Evolutionary conservation across 2,329 filamentous ascomycete species (phyloP), one percentile per base, ranked within the genome.

Genomic region (Scortechinia acanthostroma): DNA sequence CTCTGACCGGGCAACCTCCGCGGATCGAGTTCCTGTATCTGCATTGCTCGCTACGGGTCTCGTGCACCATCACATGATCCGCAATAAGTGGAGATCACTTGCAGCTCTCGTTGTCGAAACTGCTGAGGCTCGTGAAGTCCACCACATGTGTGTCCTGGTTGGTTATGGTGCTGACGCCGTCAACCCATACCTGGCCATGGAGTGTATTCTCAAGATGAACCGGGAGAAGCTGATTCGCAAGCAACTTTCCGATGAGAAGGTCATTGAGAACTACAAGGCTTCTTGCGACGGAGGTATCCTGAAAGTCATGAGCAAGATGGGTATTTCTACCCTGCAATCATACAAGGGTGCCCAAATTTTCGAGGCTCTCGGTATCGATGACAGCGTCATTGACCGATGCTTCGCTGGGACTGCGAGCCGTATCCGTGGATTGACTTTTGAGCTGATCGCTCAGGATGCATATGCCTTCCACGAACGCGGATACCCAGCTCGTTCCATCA

Each of bases 261-360:
- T 96, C 46, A 91, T 96, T 53, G 82, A 85, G 56, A 97, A 97
- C 71, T 97, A 96, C 76, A 95, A 94, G 70, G 88, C 94, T 65
- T 96, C 91, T 50, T 91, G 88, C 56, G 91, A 96, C 54, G 91
- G 91, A 58, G 91, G 91, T 70, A 95, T 97, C 51, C 74, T 97
- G 51, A 97, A 97, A 68, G 91, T 97, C 62, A 97, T 97, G 91
- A 93, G 86, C 64, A 97, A 97, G 75, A 97, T 97, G 91, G 91
- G 91, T 71, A 97, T 97, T 52, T 96, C 91, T 4, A 97, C 91
- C 22, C 74, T 97, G 42, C 89, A 91, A 58, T 91, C 86, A 53
- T 97, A 97, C 74, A 97, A 97, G 74, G 91, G 91, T 59, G 91
- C 91, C 46, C 91, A 97, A 70, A 97, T 97, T 52, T 97, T 96